Evolutionary conservation across 345 rosid species (phyloP).

Genomic region (Excoecaria agallocha): DNA sequence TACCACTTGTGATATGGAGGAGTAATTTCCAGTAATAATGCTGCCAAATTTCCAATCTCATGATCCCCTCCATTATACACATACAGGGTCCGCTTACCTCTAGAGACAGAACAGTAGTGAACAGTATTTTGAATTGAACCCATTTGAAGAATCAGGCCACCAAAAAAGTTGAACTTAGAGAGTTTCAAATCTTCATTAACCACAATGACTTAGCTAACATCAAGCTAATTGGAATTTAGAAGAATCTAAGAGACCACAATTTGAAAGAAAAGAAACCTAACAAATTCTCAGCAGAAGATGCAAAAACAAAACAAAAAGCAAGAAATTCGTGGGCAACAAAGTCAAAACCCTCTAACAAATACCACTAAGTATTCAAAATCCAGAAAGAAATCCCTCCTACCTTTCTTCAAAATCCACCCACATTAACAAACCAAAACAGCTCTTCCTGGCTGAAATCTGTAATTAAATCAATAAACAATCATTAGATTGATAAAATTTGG

Average conservation of each 20-base stretch:
- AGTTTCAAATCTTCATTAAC: neutral
- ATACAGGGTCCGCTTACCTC: conserved; percentile 50
- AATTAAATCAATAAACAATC: neutral
- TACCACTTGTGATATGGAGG: conserved; percentile 81
- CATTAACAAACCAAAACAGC: conserved; percentile 9
- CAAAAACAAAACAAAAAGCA: conserved; percentile 20
- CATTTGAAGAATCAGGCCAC: conserved; percentile 32
- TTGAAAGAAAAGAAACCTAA: conserved; percentile 19
- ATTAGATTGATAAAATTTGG: neutral
- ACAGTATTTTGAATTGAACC: conserved; percentile 60
- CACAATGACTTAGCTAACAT: neutral
- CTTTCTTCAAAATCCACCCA: conserved; percentile 25
- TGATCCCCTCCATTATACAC: conserved; percentile 55
- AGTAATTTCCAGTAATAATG: conserved; percentile 55
- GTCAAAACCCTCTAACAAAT: conserved; percentile 26
- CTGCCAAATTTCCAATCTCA: conserved; percentile 51
- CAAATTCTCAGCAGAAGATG: conserved; percentile 21
- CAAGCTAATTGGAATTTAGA: neutral
- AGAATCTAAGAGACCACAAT: conserved; percentile 26
- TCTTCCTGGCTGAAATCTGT: neutral
- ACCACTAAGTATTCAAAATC: no score
- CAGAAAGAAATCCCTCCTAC: no score
- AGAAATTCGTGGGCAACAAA: conserved; percentile 27
- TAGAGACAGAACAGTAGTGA: conserved; percentile 66
- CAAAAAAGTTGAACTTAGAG: neutral